These are phyloP conservation scores for Acorus calamus DNA, from an alignment of 106 monocot genomes.

Conservation along the genomic window DNA sequence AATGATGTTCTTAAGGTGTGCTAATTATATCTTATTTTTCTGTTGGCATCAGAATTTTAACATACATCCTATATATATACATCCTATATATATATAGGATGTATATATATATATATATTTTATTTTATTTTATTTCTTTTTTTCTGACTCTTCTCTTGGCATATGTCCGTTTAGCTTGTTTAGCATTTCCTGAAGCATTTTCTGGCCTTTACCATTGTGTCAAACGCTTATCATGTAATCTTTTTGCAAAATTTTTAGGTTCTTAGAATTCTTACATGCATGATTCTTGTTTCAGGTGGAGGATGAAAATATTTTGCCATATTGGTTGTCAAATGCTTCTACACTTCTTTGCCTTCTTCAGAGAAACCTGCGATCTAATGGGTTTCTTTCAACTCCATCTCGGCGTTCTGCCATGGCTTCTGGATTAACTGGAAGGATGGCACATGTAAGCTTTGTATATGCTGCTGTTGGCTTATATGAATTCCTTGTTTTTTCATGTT, in stretches of 20 bases:
- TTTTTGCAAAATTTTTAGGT: background rate
- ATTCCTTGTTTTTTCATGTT: background rate
- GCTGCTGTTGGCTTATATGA: too few species aligned
- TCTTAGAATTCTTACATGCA: background rate
- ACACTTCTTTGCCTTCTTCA: conserved; percentile 88
- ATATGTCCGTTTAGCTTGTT: too few species aligned
- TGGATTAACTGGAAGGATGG: conserved; percentile 36
- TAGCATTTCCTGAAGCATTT: too few species aligned
- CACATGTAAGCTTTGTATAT: conserved; percentile 23
- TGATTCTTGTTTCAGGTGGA: conserved; percentile 36
- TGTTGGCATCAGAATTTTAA: background rate
- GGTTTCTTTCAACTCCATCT: conserved; percentile 56
- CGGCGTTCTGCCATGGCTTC: conserved; percentile 35
- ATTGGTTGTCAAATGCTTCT: conserved; percentile 91
- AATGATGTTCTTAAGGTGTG: conserved; percentile 64
- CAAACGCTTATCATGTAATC: background rate
- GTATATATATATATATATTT: too few species aligned
- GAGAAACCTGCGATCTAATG: conserved; percentile 76
- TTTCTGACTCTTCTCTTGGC: too few species aligned
- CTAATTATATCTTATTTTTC: conserved; percentile 1
- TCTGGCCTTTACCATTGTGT: background rate
- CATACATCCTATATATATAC: too few species aligned
- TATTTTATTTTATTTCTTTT: too few species aligned
- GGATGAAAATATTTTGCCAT: conserved; percentile 49
- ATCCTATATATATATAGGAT: too few species aligned